Conservation (phyloP, 495 filamentous ascomycete genomes). For the Baudoinia panamericana region DNA sequence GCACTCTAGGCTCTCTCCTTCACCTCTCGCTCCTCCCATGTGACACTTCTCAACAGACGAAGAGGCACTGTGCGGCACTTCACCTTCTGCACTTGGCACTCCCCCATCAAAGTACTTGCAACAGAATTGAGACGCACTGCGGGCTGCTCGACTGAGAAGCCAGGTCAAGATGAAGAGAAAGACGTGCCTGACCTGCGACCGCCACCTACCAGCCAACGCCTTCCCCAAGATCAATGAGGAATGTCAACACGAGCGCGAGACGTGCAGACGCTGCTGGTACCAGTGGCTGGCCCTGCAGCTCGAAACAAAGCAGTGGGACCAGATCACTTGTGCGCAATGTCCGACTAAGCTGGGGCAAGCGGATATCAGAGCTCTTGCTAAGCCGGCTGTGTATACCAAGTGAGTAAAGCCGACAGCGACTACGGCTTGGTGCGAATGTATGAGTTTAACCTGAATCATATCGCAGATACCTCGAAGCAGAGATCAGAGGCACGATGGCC, state of each 20-base stretch:
- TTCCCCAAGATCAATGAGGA: constrained; percentile 2
- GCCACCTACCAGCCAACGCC: not conserved
- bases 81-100: too few species aligned
- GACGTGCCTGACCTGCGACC: constrained; percentile 3
- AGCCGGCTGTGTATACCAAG: not conserved
- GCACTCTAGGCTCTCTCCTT: too few species aligned
- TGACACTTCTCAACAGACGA: too few species aligned
- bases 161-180: not conserved
- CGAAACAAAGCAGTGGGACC: not conserved
- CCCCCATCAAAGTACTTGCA: too few species aligned
- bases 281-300: constrained; percentile 7
- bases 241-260: constrained; percentile 7
- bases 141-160: too few species aligned
- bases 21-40: too few species aligned
- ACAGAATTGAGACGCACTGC: too few species aligned
- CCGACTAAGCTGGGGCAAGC: constrained; percentile 4
- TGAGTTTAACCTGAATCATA: not conserved
- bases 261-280: constrained; percentile 8
- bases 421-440: not conserved
- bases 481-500: constrained; percentile 18
- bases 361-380: constrained; percentile 2
- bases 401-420: not conserved
- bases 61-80: too few species aligned
- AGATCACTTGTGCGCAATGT: constrained; percentile 8
- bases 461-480: constrained; percentile 7